Base-by-base conservation (phyloP, 1,139 yeast species). In the Magnusiomyces magnusii region DNA sequence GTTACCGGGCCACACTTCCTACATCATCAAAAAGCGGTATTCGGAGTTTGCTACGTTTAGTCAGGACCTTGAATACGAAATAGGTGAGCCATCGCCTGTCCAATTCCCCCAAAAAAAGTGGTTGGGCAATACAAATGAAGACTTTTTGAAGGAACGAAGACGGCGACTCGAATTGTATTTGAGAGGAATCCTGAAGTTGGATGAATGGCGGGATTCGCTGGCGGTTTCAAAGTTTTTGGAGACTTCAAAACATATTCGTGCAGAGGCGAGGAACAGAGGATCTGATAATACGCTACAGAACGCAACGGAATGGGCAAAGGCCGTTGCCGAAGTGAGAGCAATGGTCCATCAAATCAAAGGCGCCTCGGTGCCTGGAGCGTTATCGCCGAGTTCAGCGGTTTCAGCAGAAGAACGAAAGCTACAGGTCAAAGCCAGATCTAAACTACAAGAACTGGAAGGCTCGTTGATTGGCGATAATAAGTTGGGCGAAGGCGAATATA, bases 11-110 rank as follows among this genome's bases (percentile, higher is more conserved):
- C 65, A 64, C 21, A 61, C 60, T 15, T 65, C 71, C 1, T 74
- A 71, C 61, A 67, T 67, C 23, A 62, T 80, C 23, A 65, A 70
- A 58, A 78, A 76, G 64, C 71, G 86, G 58, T 82, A 75, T 67
- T 75, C 81, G 50, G 88, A 84, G 62, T 84, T 84, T 69, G 72
- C 74, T 23, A 69, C 69, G n/a, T 72, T 84, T 27, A 78, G 76
- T 53, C 68, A 68, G 17, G 75, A 73, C n/a, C 65, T 84, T 55
- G 81, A 80, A 65, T 67, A 72, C 9, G 78, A 80, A 56, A 70
- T 78, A 60, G 74, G 78, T 34, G 74, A 72, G 34, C 71, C 72
- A 7, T 62, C 83, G 3, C 86, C 86, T 0, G 78, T 79, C 57
- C 73, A 71, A 39, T 70, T 82, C 17, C 86, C 85, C 1, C 73